Percentiles rank a stretch among this genome's conserved stretches.
phyloP scores from a whole-genome alignment of 1,284 basidiomycete species.

The Marasmius sp. region DNA sequence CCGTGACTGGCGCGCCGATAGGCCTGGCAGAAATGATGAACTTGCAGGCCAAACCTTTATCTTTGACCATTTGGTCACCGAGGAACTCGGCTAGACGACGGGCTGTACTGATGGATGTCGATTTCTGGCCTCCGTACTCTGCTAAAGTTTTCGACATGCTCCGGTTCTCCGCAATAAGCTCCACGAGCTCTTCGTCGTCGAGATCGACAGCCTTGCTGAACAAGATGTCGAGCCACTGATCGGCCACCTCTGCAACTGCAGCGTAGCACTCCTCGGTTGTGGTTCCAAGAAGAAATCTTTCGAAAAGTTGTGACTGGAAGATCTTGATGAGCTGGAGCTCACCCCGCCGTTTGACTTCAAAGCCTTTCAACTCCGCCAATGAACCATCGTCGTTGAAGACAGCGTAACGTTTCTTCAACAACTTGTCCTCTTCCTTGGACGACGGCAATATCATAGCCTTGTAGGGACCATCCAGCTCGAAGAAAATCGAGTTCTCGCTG shows the following conservation, averaged over 20 bases:
- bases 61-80: slow-evolving; percentile 98
- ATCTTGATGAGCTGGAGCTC: slow-evolving; percentile 99
- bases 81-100: slow-evolving; percentile 95
- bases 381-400: slow-evolving; percentile 99
- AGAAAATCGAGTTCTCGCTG: slow-evolving; percentile 99
- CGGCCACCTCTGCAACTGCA: slow-evolving; percentile 90
- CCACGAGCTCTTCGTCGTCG: slow-evolving; percentile 91
- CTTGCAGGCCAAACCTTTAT: slow-evolving; percentile 98
- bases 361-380: slow-evolving; percentile 96
- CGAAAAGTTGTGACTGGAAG: slow-evolving; percentile 98
- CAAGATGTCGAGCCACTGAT: slow-evolving; percentile 97
- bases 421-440: slow-evolving; percentile 98
- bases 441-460: slow-evolving; percentile 99
- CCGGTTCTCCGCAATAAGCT: slow-evolving; percentile 97
- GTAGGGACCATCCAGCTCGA: slow-evolving; percentile 98
- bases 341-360: slow-evolving; percentile 97
- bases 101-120: slow-evolving; percentile 97
- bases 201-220: slow-evolving; percentile 85
- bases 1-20: slow-evolving; percentile 92
- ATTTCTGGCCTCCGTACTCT: slow-evolving; percentile 96
- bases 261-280: slow-evolving; percentile 96
- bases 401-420: slow-evolving; percentile 98
- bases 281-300: slow-evolving; percentile 91
- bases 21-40: slow-evolving; percentile 98
- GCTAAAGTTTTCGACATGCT: slow-evolving; percentile 98